These are phyloP conservation scores for Kurtzmaniella quercitrusa DNA, from an alignment of 1,139 yeast genomes.

Conservation along the genomic window DNA sequence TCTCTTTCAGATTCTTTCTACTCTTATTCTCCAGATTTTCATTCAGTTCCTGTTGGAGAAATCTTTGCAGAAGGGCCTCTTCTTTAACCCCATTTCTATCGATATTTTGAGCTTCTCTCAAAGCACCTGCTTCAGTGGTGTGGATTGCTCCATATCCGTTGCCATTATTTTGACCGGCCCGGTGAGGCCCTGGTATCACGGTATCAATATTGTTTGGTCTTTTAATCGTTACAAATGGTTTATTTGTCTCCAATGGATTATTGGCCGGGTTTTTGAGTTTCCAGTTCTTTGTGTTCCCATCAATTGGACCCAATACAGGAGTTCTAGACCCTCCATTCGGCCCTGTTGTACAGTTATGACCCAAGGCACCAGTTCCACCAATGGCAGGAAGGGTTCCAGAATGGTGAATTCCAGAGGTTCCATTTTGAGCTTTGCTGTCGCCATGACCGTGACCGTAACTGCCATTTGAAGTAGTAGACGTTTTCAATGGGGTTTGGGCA, in stretches of 20 bases:
- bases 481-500: constrained; percentile 8
- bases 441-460: neutral
- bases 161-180: constrained; percentile 5
- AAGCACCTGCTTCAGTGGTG: constrained; percentile 49
- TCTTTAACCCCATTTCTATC: constrained; percentile 9
- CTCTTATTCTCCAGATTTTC: neutral
- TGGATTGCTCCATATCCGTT: constrained; percentile 39
- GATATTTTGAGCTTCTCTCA: constrained; percentile 26
- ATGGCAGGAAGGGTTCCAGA: too few relatives aligned
- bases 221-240: constrained; percentile 67
- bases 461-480: neutral
- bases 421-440: constrained; percentile 3
- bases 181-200: constrained; percentile 22
- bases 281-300: constrained; percentile 25
- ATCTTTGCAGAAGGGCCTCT: constrained; percentile 3
- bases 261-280: constrained; percentile 72
- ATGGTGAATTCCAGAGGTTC: neutral
- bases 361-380: neutral
- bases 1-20: neutral
- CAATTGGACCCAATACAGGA: constrained; percentile 3
- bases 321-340: neutral
- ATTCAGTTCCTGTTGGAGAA: neutral
- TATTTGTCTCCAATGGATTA: constrained; percentile 73
- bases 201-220: constrained; percentile 39
- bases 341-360: too few relatives aligned